A percentile compares a stretch with the other conserved stretches of the same genome.
Evolutionary conservation across 495 filamentous ascomycete species (phyloP).

Genomic region (Mycothermus thermophilus): DNA sequence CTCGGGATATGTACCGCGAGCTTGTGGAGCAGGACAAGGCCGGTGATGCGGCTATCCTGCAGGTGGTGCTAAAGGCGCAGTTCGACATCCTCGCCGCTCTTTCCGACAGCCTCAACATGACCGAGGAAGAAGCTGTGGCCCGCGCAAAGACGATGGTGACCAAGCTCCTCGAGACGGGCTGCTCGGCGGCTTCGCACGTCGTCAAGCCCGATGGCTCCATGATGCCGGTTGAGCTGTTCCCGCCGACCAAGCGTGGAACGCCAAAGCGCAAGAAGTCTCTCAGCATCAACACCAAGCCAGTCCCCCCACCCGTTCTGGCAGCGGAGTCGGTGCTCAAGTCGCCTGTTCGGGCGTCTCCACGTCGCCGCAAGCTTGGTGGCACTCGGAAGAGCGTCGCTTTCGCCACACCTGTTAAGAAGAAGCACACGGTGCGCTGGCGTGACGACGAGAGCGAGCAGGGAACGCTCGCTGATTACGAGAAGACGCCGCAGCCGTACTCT

Average conservation of each 20-base stretch:
- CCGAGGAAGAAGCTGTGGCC: slow-evolving; percentile 65
- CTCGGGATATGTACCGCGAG: slow-evolving; percentile 62
- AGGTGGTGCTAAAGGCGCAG: slow-evolving; percentile 73
- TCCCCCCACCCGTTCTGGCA: slow-evolving; percentile 25
- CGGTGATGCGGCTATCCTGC: slow-evolving; percentile 62
- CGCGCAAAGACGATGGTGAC: slow-evolving; percentile 66
- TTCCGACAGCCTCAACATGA: slow-evolving; percentile 64
- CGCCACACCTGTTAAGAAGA: slow-evolving; percentile 68
- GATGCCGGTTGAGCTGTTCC: slow-evolving; percentile 47
- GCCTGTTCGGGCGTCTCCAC: slow-evolving; percentile 60
- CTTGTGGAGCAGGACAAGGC: slow-evolving; percentile 73
- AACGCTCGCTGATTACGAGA: slow-evolving; percentile 72
- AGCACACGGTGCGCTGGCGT: slow-evolving; percentile 79
- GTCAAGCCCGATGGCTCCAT: slow-evolving; percentile 77
- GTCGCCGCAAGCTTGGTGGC: slow-evolving; percentile 54
- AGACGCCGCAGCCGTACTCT: slow-evolving; percentile 60
- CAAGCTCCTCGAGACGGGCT: slow-evolving; percentile 64
- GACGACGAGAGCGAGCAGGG: slow-evolving; percentile 77
- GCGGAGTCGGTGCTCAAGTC: slow-evolving; percentile 28
- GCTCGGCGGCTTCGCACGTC: slow-evolving; percentile 57
- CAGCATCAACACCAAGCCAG: slow-evolving; percentile 18
- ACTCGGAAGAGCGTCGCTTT: slow-evolving; percentile 70
- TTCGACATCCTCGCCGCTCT: slow-evolving; percentile 80
- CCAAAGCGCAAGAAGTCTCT: slow-evolving; percentile 58
- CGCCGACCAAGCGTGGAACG: slow-evolving; percentile 55